phyloP scores from a whole-genome alignment of 352 stramenopile genomes.

The Pythium grandisporangium region DNA sequence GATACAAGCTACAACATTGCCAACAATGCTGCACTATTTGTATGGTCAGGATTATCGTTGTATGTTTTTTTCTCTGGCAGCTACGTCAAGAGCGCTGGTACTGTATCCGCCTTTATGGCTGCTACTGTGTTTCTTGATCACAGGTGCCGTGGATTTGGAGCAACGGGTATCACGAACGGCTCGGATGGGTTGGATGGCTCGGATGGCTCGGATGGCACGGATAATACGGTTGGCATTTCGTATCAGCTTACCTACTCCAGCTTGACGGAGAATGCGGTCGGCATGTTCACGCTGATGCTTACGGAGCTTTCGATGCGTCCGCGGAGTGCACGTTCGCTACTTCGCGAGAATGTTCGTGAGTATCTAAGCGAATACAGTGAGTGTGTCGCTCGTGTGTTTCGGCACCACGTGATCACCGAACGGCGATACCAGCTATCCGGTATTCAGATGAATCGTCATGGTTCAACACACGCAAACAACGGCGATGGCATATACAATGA shows the following conservation, averaged over 20 bases:
- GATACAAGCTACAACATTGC: constrained; percentile 37
- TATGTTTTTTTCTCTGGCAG: constrained; percentile 59
- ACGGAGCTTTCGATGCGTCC: constrained; percentile 38
- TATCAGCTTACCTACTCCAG: constrained; percentile 54
- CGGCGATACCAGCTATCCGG: too few species aligned
- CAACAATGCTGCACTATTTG: constrained; percentile 55
- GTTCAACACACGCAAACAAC: too few species aligned
- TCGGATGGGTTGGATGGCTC: too few species aligned
- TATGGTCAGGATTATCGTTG: constrained; percentile 57
- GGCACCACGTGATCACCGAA: constrained; percentile 36
- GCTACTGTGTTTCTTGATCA: constrained; percentile 47
- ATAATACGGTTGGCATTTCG: too few species aligned
- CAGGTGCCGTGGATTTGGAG: constrained; percentile 20
- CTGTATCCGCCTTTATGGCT: constrained; percentile 63
- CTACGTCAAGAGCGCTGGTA: constrained; percentile 41
- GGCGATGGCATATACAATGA: too few species aligned
- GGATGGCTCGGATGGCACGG: too few species aligned
- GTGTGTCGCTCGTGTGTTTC: constrained; percentile 35
- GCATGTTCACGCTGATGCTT: constrained; percentile 59
- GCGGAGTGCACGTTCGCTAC: constrained; percentile 33
- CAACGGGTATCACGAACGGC: too few species aligned
- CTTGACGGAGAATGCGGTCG: constrained; percentile 52
- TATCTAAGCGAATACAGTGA: constrained; percentile 30
- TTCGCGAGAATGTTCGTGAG: constrained; percentile 46
- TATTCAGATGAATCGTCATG: too few species aligned